These are phyloP conservation scores for Nyctanthes arbortristis DNA, from an alignment of 257 asterid species.

Conservation along the genomic window DNA sequence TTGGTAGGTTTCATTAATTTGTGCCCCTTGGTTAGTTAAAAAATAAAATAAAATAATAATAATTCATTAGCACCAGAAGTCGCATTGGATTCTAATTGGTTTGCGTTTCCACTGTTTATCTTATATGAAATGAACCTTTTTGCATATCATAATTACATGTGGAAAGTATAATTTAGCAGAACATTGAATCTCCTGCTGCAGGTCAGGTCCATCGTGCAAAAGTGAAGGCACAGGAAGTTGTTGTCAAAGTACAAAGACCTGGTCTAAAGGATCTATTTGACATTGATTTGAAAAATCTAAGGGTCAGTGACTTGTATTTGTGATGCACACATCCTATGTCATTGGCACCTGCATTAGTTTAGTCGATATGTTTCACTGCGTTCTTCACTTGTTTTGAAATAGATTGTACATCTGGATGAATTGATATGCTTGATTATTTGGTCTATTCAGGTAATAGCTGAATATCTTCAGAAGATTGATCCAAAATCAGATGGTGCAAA, in stretches of 20 bases:
- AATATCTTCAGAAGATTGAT: slow-evolving; percentile 93
- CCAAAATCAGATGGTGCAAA: slow-evolving; percentile 99
- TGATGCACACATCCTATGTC: neutral
- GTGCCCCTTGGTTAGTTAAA: neutral
- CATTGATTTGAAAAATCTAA: slow-evolving; percentile 83
- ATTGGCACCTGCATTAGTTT: neutral
- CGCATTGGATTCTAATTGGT: neutral
- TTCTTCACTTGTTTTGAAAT: slow-evolving; percentile 1
- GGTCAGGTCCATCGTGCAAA: slow-evolving; percentile 97
- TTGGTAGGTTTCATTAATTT: slow-evolving; percentile 50
- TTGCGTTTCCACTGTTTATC: neutral
- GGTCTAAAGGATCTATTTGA: slow-evolving; percentile 90
- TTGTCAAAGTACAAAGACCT: slow-evolving; percentile 89
- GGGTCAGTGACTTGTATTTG: slow-evolving; percentile 58
- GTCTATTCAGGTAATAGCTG: slow-evolving; percentile 80
- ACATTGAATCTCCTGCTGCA: slow-evolving; percentile 29
- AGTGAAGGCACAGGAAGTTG: slow-evolving; percentile 72
- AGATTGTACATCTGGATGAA: neutral
- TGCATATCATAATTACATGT: neutral
- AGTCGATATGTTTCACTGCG: neutral
- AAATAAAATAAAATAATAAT: too few relatives aligned
- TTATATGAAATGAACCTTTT: too few relatives aligned
- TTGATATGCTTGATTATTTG: slow-evolving; percentile 18
- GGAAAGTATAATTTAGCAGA: slow-evolving; percentile 1
- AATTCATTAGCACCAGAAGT: neutral